Base-by-base conservation (phyloP, 768 basidiomycete species). In the Leccinum pellstonianum region DNA sequence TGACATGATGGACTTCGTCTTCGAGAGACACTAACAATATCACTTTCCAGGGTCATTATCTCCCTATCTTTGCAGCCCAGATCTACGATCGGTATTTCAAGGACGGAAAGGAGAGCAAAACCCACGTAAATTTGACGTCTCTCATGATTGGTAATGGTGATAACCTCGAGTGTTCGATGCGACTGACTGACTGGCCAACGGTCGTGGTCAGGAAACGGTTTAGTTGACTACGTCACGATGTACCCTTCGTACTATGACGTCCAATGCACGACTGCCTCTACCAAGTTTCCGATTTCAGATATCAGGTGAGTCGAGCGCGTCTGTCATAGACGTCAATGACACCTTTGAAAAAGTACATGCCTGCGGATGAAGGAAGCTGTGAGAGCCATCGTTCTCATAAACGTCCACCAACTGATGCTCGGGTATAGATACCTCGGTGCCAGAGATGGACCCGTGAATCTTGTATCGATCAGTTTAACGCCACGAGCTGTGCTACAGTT, bases 401-500 rank as follows among this genome's bases (percentile, higher is more conserved):
- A 3, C 19, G 9, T 35, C 41, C 23, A 3, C 3, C 6, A 4
- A 19, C n/a, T 55, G 25, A 62, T 10, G 11, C 15, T 41, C 54
- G 25, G 50, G 5, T 19, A 29, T 64, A 90, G 87, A 77, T 93
- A 14, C 87, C 89, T 27, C 82, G 86, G 43, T 94, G 92, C 70
- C 75, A 85, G 62, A 80, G 80, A 61, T 80, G 80, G 62, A 77
- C 86, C 60, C 72, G 79, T 17, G 74, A 79, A 38, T 77, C 78
- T 35, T 95, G 92, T 63, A 77, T 91, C 47, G 80, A 89, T 58
- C 75, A 75, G 11, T 88, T 86, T 59, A 91, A 95, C 67, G 69
- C 77, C 7, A 82, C 89, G 61, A 79, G 81, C 63, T 95, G 92
- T 64, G 75, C 77, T 10, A 89, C 86, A 14, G 89, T 91, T 8